phyloP scores from a whole-genome alignment of 2,329 filamentous ascomycete genomes.

The Aspergillus vadensis region DNA sequence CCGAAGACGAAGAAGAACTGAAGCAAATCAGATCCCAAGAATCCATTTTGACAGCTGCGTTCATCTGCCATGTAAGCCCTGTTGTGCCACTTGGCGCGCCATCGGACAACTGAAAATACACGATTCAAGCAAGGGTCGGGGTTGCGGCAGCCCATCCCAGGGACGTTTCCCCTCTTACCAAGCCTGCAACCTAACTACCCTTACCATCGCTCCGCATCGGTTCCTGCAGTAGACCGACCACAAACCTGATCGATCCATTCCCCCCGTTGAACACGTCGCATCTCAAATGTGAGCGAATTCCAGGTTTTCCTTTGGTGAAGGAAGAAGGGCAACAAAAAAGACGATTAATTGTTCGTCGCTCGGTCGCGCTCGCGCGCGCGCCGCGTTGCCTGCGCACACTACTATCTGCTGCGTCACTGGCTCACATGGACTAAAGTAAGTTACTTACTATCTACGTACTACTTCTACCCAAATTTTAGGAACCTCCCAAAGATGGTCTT shows the following conservation, averaged over 20 bases:
- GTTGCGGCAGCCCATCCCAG: slow-evolving; percentile 7
- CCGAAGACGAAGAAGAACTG: background rate
- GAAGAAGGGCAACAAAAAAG: too few relatives aligned
- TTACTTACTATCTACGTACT: background rate
- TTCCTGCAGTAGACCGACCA: slow-evolving; percentile 42
- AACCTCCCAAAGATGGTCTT: background rate
- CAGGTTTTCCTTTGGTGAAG: background rate
- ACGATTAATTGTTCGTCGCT: background rate
- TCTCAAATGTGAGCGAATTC: slow-evolving; percentile 11
- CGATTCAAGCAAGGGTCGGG: slow-evolving; percentile 17
- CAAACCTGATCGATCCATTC: slow-evolving; percentile 24
- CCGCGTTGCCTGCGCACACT: too few relatives aligned
- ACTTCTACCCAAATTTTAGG: background rate
- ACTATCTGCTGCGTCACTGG: background rate
- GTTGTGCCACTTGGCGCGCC: background rate
- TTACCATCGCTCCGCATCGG: slow-evolving; percentile 29
- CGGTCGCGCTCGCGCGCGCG: background rate
- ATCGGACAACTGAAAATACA: slow-evolving; percentile 7
- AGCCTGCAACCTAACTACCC: slow-evolving; percentile 14
- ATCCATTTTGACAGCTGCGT: slow-evolving; percentile 14
- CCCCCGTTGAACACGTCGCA: slow-evolving; percentile 25
- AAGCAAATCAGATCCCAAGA: background rate
- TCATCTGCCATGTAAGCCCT: slow-evolving; percentile 7
- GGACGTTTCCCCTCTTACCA: slow-evolving; percentile 14
- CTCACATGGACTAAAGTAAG: too few relatives aligned